Evolutionary conservation across 495 filamentous ascomycete genomes (phyloP), one percentile per base, ranked within the genome.

Genomic region (Staphylotrichum longicolle): DNA sequence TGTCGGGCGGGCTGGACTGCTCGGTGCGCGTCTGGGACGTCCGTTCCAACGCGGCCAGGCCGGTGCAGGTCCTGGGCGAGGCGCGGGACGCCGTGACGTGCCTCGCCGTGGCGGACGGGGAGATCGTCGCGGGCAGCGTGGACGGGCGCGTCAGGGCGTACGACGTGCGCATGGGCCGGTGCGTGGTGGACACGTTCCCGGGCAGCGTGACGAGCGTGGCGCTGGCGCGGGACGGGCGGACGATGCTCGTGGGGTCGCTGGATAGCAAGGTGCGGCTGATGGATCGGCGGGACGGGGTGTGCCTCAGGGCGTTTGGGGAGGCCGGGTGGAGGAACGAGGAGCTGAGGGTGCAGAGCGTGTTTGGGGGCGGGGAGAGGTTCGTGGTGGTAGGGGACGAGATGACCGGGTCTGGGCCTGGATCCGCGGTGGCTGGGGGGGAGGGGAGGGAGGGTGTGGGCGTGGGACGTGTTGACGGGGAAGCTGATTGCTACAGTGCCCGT

Each of bases 1-100:
- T 93, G 5, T 85, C 80, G 71, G 91, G 89, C 20, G 89, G 88
- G 60, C 85, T 88, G 52, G 93, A 98, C 71, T 85, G 88, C 5
- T 93, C 84, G 14, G 91, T 96, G 35, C 84, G 88, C 59, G 72
- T 97, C 14, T 98, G 94, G 94, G 94, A 98, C 74, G 75, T 75
- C 3, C 86, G 85, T 60, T 79, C 78, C 54, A 78, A 82, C 62
- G 41, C 75, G 11, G 70, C 78, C 0, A 91, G 88, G 68, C 86
- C 93, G 0, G 83, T 96, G 37, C 90, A 96, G 75, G 83, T 86
- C 10, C 79, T 97, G 12, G 74, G 75, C 6, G 93, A 96, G 57
- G 92, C 93, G 6, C 80, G 78, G 64, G 94, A 98, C 70, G 86
- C 85, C 42, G 82, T 98, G 34, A 85, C 79, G 5, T 78, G 77